Base-by-base conservation (phyloP, 2,329 filamentous ascomycete species). In the Monilinia fructigena region DNA sequence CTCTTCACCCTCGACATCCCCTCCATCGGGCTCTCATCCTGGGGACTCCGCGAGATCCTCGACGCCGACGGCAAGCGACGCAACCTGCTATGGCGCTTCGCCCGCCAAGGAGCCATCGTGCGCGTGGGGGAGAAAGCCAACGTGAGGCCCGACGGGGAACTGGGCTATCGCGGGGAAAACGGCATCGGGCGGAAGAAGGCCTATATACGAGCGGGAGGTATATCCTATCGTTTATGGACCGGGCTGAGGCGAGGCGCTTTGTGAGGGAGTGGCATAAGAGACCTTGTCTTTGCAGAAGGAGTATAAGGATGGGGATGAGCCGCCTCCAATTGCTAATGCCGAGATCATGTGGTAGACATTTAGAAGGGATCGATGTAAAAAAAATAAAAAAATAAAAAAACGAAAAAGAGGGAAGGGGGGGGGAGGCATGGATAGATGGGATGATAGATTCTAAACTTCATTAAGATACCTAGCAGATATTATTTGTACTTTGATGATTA, bases 261-360 rank as follows among this genome's bases (percentile, higher is more conserved):
- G 78, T 80, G 4, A 72, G 78, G 58, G 76, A 80, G 66, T 87
- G 84, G 84, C 82, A 86, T 76, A 75, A 80, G 52, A 77, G 78
- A 63, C 76, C 78, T 31, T 76, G 85, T 70, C 79, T 28, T 35
- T 64, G 45, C 60, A 58, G 10, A 68, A 67, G 20, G 68, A 67
- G 71, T 74, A 70, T 66, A 75, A 72, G 38, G 61, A 52, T 28
- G 77, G 78, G 64, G 78, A 79, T 66, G 77, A 78, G 63, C 69
- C 76, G 35, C 71, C 75, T 54, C 75, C 77, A 26, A 77, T 81
- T 66, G 78, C 80, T 23, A 78, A 80, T 72, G 77, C 79, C 23
- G 80, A 84, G 72, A 75, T 82, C 65, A 73, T 84, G 63, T 84
- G 82, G 82, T 84, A 76, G 65, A 50, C 4, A 20, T 10, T 11